Evolutionary conservation across 2,329 filamentous ascomycete species (phyloP).

Genomic region (Penicillium sp.): DNA sequence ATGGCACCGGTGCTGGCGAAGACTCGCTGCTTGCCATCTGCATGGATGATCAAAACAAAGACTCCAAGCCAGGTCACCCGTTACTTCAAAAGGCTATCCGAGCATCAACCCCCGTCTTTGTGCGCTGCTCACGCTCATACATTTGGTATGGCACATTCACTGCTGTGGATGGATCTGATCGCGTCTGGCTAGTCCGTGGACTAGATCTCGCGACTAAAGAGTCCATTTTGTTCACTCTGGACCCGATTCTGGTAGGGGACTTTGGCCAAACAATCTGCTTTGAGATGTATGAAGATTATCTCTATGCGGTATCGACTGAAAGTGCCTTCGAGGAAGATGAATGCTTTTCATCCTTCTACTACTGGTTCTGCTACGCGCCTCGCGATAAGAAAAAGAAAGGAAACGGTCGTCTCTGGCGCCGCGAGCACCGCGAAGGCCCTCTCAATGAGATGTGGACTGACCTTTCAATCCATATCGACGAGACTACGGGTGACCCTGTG

Average conservation of each 20-base stretch:
- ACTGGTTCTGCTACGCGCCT: constrained; percentile 59
- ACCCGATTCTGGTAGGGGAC: constrained; percentile 37
- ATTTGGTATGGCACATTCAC: constrained; percentile 64
- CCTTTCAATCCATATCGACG: constrained; percentile 57
- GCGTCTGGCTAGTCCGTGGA: constrained; percentile 58
- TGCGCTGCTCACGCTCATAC: constrained; percentile 56
- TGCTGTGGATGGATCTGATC: constrained; percentile 48
- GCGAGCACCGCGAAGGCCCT: constrained; percentile 63
- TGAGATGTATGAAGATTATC: constrained; percentile 58
- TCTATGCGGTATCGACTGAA: constrained; percentile 66
- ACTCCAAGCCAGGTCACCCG: constrained; percentile 30
- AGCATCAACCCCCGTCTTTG: constrained; percentile 56
- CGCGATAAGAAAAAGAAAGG: constrained; percentile 30
- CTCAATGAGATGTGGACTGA: constrained; percentile 70
- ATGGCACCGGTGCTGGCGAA: constrained; percentile 37
- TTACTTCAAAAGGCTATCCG: constrained; percentile 41
- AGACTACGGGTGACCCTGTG: constrained; percentile 52
- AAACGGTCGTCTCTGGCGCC: constrained; percentile 55
- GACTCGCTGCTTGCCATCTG: constrained; percentile 53
- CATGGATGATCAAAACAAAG: constrained; percentile 23
- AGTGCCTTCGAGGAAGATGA: constrained; percentile 58
- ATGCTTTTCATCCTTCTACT: constrained; percentile 63
- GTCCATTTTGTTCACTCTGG: constrained; percentile 31
- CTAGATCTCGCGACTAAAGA: constrained; percentile 43
- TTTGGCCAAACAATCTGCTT: constrained; percentile 65